These are phyloP conservation scores for Ceratocystis smalleyi DNA, from an alignment of 2,329 filamentous ascomycete species.

Conservation along the genomic window DNA sequence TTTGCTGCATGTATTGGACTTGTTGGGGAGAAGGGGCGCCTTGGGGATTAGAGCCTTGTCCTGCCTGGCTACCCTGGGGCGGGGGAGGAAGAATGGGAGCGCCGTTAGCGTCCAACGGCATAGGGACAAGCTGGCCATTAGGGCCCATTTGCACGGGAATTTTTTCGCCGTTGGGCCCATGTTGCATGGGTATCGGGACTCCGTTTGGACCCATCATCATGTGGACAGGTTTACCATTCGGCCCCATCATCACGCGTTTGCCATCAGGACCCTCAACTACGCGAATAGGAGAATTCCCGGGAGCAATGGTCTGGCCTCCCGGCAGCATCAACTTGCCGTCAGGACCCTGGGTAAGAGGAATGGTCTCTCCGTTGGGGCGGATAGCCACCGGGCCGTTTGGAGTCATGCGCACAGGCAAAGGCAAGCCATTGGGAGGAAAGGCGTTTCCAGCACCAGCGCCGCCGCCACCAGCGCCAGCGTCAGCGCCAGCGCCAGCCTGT, in stretches of 20 bases:
- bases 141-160: constrained; percentile 8
- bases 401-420: constrained; percentile 12
- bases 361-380: constrained; percentile 14
- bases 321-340: constrained; percentile 2
- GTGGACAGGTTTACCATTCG: constrained; percentile 3
- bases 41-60: not conserved
- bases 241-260: constrained; percentile 3
- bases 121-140: constrained; percentile 4
- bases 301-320: not conserved
- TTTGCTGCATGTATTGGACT: constrained; percentile 8
- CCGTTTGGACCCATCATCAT: constrained; percentile 7
- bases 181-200: not conserved
- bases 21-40: not conserved
- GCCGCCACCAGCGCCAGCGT: not conserved
- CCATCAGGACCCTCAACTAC: constrained; percentile 10
- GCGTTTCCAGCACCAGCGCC: not conserved
- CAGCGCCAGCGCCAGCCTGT: constrained; percentile 1
- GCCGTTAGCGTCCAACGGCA: not conserved
- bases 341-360: constrained; percentile 6
- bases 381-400: constrained; percentile 14
- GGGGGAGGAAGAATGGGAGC: not conserved
- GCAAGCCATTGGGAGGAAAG: constrained; percentile 6
- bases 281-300: not conserved
- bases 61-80: constrained; percentile 1
- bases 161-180: not conserved